A percentile compares a stretch with the other conserved stretches of the same genome.
phyloP scores from a whole-genome alignment of 2,329 filamentous ascomycete species.

The Phialophora chinensis region DNA sequence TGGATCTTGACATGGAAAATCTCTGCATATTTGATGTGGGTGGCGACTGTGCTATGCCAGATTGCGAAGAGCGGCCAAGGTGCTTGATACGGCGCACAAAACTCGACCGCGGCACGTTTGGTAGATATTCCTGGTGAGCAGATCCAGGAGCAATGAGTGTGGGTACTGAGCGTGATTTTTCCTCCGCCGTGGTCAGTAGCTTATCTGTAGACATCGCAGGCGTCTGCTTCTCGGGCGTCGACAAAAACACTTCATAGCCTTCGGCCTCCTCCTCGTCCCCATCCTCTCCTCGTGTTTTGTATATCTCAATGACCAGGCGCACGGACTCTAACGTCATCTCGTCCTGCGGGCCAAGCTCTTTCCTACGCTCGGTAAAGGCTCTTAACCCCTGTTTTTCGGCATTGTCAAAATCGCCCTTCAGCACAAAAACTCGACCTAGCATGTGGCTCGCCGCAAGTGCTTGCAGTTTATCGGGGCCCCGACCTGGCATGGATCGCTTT shows the following conservation, averaged over 20 bases:
- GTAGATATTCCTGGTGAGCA: background rate
- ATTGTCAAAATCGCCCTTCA: conserved; percentile 32
- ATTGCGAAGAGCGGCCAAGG: conserved; percentile 27
- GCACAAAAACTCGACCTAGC: conserved; percentile 33
- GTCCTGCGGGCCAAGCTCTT: conserved; percentile 34
- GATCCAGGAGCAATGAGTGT: conserved; percentile 10
- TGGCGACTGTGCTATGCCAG: conserved; percentile 14
- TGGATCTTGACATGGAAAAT: conserved; percentile 23
- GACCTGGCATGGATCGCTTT: conserved; percentile 4
- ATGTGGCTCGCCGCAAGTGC: conserved; percentile 35
- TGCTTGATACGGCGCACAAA: conserved; percentile 23
- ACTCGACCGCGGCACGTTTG: conserved; percentile 14
- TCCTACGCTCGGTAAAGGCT: conserved; percentile 33
- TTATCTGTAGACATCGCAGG: conserved; percentile 9
- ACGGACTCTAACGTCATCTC: conserved; percentile 36
- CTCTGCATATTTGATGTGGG: conserved; percentile 17
- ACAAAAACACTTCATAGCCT: conserved; percentile 34
- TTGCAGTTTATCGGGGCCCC: conserved; percentile 26
- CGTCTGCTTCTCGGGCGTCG: conserved; percentile 22
- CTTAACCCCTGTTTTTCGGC: conserved; percentile 35
- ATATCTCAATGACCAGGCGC: conserved; percentile 36
- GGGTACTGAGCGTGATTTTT: conserved; percentile 8
- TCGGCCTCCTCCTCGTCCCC: conserved; percentile 36
- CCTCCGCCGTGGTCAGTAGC: conserved; percentile 1
- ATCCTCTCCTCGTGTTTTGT: conserved; percentile 31